Evolutionary conservation across 139 green algal genomes (phyloP), one percentile per base, ranked within the genome.

Genomic region (Chlamydomonas incerta): DNA sequence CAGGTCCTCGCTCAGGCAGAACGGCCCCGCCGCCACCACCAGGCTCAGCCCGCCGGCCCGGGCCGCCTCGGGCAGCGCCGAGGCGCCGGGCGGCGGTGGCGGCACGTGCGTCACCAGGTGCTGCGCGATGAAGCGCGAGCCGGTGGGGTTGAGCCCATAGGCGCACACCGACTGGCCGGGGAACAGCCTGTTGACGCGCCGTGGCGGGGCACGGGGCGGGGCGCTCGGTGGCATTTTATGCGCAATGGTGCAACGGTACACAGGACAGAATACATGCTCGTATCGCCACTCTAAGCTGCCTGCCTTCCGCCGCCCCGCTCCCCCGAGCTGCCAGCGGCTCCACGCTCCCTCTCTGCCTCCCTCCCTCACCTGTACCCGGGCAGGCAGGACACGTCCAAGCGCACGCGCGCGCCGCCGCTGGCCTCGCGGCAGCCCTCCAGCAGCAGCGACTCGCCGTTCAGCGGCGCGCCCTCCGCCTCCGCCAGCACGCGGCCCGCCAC

Each of bases 61-160:
- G 13, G 60, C 81, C 5, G 69, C 67, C 58, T 63, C 67, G 6
- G 33, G 31, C 50, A 74, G 15, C 46, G 37, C 4, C 37, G 17
- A 31, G 13, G 55, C 66, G 57, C 47, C 37, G 13, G 63, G 37
- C 50, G 55, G 66, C 66, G 80, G 80, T 37, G 88, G 76, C 9
- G 94, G 89, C 37, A 95, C 24, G 76, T 92, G 86, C 0, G 88
- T 89, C 76, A 94, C 81, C 62, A 98, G 58, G 50, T 91, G 41
- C 17, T 87, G 76, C 3, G 94, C 96, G 6, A 97, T 79, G 70
- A 99, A 90, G 80, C 80, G 91, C 29, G 86, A 65, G 21, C 96
- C 96, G 33, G 86, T 93, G 20, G 95, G 95, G 89, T 98, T 99
- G 70, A 90, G 74, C 29, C 96, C 96, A 24, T 86, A 75, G 46